Conservation (phyloP, 768 basidiomycete genomes). For the Leccinum boreale region DNA sequence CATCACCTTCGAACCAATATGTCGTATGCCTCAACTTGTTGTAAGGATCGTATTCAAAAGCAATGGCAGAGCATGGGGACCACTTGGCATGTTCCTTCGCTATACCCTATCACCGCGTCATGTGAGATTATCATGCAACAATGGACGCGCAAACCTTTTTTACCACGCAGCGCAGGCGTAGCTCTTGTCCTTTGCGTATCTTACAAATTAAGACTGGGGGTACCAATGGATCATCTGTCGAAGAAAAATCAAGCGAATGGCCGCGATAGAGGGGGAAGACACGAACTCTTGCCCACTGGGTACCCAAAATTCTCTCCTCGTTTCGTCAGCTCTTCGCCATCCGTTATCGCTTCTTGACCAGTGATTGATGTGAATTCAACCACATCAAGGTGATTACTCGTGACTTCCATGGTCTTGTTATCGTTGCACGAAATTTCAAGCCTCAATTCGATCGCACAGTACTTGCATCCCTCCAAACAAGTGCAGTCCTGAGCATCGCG, state of each 20-base stretch:
- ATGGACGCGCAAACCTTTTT: conserved; percentile 68
- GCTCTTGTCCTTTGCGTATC: conserved; percentile 90
- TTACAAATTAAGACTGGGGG: conserved; percentile 85
- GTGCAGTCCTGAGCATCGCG: conserved; percentile 74
- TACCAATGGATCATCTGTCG: conserved; percentile 53
- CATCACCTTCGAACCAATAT: conserved; percentile 88
- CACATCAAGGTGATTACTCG: conserved; percentile 79
- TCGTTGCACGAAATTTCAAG: conserved; percentile 77
- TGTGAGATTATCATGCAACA: neutral
- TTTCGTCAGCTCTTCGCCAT: conserved; percentile 72
- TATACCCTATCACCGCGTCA: conserved; percentile 63
- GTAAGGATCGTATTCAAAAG: conserved; percentile 97
- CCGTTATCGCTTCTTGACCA: conserved; percentile 34
- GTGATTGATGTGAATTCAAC: conserved; percentile 39
- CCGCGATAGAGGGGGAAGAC: neutral
- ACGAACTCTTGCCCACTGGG: conserved; percentile 81
- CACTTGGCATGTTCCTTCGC: conserved; percentile 99
- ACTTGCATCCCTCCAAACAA: conserved; percentile 79
- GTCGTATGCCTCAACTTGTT: conserved; percentile 96
- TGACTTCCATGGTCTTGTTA: conserved; percentile 76
- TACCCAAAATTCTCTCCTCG: conserved; percentile 72
- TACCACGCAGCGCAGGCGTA: conserved; percentile 81
- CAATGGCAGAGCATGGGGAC: conserved; percentile 93
- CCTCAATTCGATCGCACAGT: conserved; percentile 80
- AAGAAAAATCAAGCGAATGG: conserved; percentile 4